Base-by-base conservation (phyloP, 2,329 filamentous ascomycete genomes). In the Beauveria varroae region DNA sequence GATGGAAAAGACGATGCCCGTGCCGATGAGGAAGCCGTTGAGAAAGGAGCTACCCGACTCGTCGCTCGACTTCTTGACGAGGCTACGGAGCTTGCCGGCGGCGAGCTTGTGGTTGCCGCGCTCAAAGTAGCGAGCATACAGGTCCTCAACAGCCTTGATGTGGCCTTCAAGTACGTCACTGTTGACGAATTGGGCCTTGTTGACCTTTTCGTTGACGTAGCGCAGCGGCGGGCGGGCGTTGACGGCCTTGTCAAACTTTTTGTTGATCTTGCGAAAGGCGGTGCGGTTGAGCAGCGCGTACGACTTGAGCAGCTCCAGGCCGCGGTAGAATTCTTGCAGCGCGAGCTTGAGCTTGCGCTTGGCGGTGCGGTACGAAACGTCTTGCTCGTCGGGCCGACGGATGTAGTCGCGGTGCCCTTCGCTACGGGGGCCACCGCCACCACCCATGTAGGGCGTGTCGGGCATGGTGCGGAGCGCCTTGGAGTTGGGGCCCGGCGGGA, bases 181-280 rank as follows among this genome's bases (percentile, higher is more conserved):
- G 71, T 90, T 88, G 46, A 97, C 93, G 69, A 99, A 99, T 82
- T 90, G 91, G 1, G 93, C 84, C 65, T 88, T 87, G 76, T 91
- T 93, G 67, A 99, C 92, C 70, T 93, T 93, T 67, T 97, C 93
- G 37, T 87, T 88, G 84, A 97, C 90, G 73, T 93, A 98, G 30
- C 88, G 84, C 70, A 89, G 83, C 0, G 88, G 83, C 0, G 91
- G 91, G 12, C 88, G 84, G 46, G 91, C 88, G 67, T 92, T 85
- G 61, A 92, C 86, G 2, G 89, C 86, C 76, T 98, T 99, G 79
- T 98, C 93, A 72, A 96, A 98, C 75, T 99, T 99, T 74, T 99
- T 99, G 76, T 96, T 97, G 71, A 99, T 91, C 74, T 99, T 99
- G 37, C 93, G 87, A 70, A 98, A 98, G 0, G 92, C 95, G 0